A percentile compares a stretch with the other conserved stretches of the same genome.
These are phyloP conservation scores for Curvularia eragrostidis DNA, from an alignment of 2,329 filamentous ascomycete species.

Conservation along the genomic window DNA sequence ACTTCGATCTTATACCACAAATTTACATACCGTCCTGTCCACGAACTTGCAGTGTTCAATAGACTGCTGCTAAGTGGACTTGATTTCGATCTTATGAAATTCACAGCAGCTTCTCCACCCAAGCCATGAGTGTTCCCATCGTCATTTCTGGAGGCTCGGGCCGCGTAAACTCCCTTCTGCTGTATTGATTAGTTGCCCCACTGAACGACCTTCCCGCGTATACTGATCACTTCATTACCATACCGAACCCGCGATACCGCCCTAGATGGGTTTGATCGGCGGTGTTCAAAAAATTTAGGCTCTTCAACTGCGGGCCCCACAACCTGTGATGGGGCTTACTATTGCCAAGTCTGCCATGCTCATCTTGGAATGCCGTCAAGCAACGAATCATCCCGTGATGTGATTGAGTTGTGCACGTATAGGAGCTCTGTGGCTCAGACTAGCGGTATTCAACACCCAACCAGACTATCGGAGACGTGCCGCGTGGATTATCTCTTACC, in stretches of 20 bases:
- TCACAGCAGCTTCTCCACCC: no score
- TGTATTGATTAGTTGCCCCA: no score
- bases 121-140: no score
- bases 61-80: no score
- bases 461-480: background rate
- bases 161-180: no score
- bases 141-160: no score
- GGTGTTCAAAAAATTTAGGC: slow-evolving; percentile 1
- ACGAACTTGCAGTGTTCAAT: no score
- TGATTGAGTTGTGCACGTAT: background rate
- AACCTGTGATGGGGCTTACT: background rate
- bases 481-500: background rate
- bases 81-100: no score
- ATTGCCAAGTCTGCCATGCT: background rate
- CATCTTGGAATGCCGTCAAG: background rate
- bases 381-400: background rate
- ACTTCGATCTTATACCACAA: no score
- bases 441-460: background rate
- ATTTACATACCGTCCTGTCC: no score
- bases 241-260: slow-evolving; percentile 1
- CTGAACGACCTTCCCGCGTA: no score
- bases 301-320: background rate
- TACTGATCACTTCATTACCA: background rate
- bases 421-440: background rate
- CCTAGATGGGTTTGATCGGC: background rate